phyloP scores from a whole-genome alignment of 2,329 filamentous ascomycete species.

The Microdochium paspali region DNA sequence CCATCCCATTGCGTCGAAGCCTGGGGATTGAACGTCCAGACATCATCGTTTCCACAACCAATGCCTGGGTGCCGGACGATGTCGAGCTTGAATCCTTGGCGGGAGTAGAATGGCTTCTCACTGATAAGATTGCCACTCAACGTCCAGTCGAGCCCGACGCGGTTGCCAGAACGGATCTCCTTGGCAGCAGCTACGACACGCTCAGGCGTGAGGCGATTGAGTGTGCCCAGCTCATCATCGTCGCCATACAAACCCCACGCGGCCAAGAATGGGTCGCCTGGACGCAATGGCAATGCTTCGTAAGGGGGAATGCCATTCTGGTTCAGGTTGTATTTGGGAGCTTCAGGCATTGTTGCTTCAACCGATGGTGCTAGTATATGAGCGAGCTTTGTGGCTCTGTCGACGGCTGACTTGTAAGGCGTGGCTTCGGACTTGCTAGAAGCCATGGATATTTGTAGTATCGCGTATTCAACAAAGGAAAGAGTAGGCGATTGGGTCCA shows the following conservation, averaged over 20 bases:
- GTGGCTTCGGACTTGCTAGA: not conserved
- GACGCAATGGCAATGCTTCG: conserved; percentile 34
- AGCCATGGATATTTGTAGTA: not conserved
- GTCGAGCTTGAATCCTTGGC: conserved; percentile 43
- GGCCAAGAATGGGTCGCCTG: conserved; percentile 31
- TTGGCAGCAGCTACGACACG: conserved; percentile 39
- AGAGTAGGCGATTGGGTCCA: too few species aligned
- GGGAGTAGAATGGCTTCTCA: conserved; percentile 42
- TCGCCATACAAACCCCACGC: conserved; percentile 44
- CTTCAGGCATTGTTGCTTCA: not conserved
- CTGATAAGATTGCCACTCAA: conserved; percentile 37
- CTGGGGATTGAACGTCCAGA: conserved; percentile 49
- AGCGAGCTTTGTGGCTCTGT: not conserved
- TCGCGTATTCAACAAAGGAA: too few species aligned
- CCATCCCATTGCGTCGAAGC: conserved; percentile 50
- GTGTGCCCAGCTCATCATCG: conserved; percentile 47
- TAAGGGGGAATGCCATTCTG: conserved; percentile 35
- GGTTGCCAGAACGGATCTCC: conserved; percentile 44
- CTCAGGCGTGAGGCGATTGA: conserved; percentile 50
- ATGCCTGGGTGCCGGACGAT: conserved; percentile 34
- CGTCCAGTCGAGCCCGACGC: conserved; percentile 51
- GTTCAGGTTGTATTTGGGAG: conserved; percentile 12
- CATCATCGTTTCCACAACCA: conserved; percentile 46
- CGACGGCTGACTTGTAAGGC: not conserved
- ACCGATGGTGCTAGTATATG: not conserved